Percentiles rank a stretch among this genome's conserved stretches.
phyloP scores from a whole-genome alignment of 75 land plant genomes.

The Picea glauca region DNA sequence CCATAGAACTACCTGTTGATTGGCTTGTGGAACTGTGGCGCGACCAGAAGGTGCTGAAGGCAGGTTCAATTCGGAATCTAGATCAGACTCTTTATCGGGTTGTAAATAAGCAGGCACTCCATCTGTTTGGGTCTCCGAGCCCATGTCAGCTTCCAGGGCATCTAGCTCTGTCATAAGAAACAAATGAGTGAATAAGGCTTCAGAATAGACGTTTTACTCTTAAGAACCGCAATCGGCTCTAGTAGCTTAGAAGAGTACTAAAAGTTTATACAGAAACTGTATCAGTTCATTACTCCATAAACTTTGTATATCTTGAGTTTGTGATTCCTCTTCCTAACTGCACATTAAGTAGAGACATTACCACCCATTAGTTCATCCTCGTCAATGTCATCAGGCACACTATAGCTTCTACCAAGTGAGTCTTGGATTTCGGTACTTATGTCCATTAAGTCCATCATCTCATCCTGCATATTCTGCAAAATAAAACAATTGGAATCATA shows the following conservation, averaged over 20 bases:
- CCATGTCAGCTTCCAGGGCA: slow-evolving; percentile 98
- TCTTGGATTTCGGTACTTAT: slow-evolving; percentile 97
- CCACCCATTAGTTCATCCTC: slow-evolving; percentile 99
- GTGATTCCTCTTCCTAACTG: not conserved
- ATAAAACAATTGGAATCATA: not conserved
- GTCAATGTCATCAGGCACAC: slow-evolving; percentile 98
- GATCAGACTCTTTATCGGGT: slow-evolving; percentile 84
- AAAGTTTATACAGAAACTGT: no score
- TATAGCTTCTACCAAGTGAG: slow-evolving; percentile 94
- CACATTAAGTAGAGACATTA: slow-evolving; percentile 24
- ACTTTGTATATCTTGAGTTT: no score
- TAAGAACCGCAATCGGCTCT: not conserved
- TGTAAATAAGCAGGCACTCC: slow-evolving; percentile 91
- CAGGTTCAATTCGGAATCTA: slow-evolving; percentile 78
- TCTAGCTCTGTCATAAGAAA: slow-evolving; percentile 66
- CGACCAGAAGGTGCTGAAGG: slow-evolving; percentile 87
- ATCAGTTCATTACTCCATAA: no score
- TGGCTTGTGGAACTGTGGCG: slow-evolving; percentile 39
- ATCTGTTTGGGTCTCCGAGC: slow-evolving; percentile 59
- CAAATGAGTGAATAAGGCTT: not conserved
- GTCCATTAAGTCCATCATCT: slow-evolving; percentile 99
- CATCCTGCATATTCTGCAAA: slow-evolving; percentile 94
- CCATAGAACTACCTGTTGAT: slow-evolving; percentile 42
- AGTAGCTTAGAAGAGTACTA: no score
- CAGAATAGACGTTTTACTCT: not conserved